Evolutionary conservation across 106 monocot species (phyloP).

Genomic region (Narthecium ossifragum): DNA sequence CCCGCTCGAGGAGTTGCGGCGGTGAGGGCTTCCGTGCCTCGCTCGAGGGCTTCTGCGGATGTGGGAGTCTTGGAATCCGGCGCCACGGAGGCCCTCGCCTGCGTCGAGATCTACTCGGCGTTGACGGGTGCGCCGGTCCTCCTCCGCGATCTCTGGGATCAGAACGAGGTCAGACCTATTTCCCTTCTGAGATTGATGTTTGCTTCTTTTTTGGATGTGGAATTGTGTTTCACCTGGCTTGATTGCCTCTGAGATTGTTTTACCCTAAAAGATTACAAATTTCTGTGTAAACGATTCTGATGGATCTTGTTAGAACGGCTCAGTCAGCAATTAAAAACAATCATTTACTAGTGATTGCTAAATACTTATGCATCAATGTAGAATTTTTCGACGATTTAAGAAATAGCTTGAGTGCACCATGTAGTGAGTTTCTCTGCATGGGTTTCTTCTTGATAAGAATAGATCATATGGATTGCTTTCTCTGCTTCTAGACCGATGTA

Average conservation of each 20-base stretch:
- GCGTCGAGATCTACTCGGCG: not conserved
- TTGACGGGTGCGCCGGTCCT: not conserved
- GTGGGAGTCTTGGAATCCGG: not conserved
- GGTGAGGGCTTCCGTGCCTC: not conserved
- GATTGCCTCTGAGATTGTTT: too few species aligned
- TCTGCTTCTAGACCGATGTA: too few species aligned
- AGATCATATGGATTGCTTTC: too few species aligned
- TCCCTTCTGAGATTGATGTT: not conserved
- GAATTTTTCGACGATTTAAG: too few species aligned
- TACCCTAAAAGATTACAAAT: not conserved
- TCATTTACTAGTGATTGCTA: not conserved
- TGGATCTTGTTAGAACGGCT: not conserved
- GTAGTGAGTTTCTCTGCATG: too few species aligned
- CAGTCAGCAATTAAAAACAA: too few species aligned
- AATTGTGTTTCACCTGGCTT: too few species aligned
- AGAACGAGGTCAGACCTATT: not conserved
- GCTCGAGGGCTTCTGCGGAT: not conserved
- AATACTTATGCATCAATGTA: too few species aligned
- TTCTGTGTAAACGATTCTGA: not conserved
- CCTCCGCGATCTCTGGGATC: conserved; percentile 5
- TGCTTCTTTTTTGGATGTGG: not conserved
- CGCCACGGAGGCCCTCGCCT: not conserved
- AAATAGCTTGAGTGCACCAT: too few species aligned
- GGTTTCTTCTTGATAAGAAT: too few species aligned
- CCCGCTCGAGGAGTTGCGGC: not conserved